phyloP scores from a whole-genome alignment of 495 filamentous ascomycete species.

The Schizothecium vesticola region DNA sequence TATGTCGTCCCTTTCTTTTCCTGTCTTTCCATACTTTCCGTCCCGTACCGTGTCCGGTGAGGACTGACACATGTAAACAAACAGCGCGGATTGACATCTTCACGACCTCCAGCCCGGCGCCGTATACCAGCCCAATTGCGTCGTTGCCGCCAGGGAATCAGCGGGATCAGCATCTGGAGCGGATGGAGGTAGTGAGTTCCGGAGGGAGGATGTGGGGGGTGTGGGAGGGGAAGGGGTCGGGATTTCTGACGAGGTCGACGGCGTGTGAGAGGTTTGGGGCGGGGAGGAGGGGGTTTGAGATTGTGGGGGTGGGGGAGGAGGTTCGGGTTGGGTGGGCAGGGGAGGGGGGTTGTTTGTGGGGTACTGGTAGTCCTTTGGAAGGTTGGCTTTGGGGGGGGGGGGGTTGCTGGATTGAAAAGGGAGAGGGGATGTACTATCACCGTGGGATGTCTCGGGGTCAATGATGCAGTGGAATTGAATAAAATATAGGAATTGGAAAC shows the following conservation, averaged over 20 bases:
- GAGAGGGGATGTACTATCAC: no score
- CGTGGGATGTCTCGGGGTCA: no score
- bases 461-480: no score
- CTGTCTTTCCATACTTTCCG: no score
- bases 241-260: background rate
- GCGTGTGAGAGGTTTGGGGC: background rate
- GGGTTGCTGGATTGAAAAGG: no score
- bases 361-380: no score
- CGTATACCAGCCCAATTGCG: background rate
- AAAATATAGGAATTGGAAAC: no score
- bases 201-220: background rate
- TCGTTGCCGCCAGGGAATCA: background rate
- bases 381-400: no score
- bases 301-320: background rate
- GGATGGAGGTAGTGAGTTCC: background rate
- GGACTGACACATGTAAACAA: background rate
- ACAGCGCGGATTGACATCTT: background rate
- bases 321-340: background rate
- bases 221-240: background rate
- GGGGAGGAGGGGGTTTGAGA: background rate
- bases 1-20: background rate
- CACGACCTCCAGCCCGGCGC: background rate
- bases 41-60: no score
- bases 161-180: background rate
- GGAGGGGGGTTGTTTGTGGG: background rate